Base-by-base conservation (phyloP, 805 yeast genomes). In the Yarrowia sp. region DNA sequence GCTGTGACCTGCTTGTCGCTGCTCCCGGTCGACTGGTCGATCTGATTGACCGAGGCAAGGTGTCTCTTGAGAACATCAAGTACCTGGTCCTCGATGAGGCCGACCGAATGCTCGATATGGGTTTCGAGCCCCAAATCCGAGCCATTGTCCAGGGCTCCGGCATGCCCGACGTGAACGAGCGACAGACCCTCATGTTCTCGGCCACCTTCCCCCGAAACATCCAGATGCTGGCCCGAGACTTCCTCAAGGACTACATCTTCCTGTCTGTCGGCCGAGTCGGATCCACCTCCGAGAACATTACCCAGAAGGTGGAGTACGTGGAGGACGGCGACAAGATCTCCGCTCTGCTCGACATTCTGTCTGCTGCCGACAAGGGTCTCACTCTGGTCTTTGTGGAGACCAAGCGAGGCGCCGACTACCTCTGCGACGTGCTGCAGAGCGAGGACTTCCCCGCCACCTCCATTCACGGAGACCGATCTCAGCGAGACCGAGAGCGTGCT, bases 61-160 rank as follows among this genome's bases (percentile, higher is more conserved):
- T 95, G 72, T 92, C 98, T 50, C 83, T 95, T 75, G 83, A 85
- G 70, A 91, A 90, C 79, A 91, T 93, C 79, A 91, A 89, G 78
- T 95, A 90, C 79, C 85, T 95, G 77, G 98, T 95, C 63, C 84
- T 95, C 71, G 99, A 93, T 80, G 99, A 93, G 84, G 99, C 99
- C 75, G 99, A 95, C 81, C 90, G 99, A 83, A 95, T 95, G 99
- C 87, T 95, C 81, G 99, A 95, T 86, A 95, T 95, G 98, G 99
- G 99, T 85, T 95, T 95, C 82, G 99, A 95, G 83, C 98, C 98
- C 70, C 99, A 95, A 84, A 95, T 95, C 76, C 90, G 99, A 85
- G 89, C 92, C 78, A 93, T 95, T 75, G 99, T 95, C 68, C 96
- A 93, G 79, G 96, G 89, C 71, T 92, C 96, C 83, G 98, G 92